These are phyloP conservation scores for Samsoniella hepiali DNA, from an alignment of 2,329 filamentous ascomycete genomes.

Conservation along the genomic window DNA sequence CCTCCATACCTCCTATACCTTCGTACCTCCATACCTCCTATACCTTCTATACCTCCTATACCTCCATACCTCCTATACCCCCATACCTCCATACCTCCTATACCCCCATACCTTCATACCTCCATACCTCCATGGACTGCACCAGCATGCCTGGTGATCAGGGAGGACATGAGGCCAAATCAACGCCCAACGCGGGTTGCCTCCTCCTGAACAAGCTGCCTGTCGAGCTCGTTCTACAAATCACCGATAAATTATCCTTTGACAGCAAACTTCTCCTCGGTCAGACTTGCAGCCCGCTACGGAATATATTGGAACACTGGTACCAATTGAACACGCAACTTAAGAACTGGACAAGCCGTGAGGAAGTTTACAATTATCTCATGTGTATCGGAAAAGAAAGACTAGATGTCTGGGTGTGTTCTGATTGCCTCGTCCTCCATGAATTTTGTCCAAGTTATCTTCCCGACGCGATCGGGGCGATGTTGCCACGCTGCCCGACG, in stretches of 20 bases:
- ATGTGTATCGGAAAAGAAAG: neutral
- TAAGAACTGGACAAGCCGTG: neutral
- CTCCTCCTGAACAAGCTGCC: neutral
- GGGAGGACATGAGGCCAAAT: no score
- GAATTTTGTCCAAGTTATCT: neutral
- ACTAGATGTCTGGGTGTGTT: neutral
- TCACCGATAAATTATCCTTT: neutral
- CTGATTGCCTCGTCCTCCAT: neutral
- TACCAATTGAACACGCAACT: neutral
- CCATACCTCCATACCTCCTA: no score
- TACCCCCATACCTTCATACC: no score
- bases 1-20: no score
- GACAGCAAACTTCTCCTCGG: neutral
- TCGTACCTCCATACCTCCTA: no score
- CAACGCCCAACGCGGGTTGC: neutral
- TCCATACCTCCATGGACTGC: no score
- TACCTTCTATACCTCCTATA: no score
- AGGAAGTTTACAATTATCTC: neutral
- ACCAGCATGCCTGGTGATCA: no score
- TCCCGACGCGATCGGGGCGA: neutral
- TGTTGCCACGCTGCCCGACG: neutral
- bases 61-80: no score
- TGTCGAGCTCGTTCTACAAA: neutral
- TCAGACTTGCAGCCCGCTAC: neutral
- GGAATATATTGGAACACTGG: neutral